Evolutionary conservation across 805 yeast genomes (phyloP).

Genomic region (Schwanniomyces occidentalis): DNA sequence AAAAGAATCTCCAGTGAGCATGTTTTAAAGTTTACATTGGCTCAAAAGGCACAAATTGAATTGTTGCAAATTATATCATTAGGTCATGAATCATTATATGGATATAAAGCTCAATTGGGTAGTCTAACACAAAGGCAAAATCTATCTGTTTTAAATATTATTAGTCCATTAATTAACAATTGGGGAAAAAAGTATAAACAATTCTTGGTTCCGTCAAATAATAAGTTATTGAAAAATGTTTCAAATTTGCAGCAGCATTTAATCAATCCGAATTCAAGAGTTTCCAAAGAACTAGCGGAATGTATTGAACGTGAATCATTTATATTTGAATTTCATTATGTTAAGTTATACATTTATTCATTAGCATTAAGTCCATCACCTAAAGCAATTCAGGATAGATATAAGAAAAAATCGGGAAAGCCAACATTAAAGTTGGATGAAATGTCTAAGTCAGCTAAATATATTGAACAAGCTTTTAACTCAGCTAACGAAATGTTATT

Average conservation of each 20-base stretch:
- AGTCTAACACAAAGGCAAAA: constrained; percentile 60
- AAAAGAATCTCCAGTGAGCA: constrained; percentile 25
- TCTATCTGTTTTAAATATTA: constrained; percentile 66
- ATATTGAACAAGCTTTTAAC: constrained; percentile 76
- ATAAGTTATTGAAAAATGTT: constrained; percentile 33
- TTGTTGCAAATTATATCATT: constrained; percentile 74
- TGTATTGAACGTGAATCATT: constrained; percentile 67
- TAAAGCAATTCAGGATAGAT: constrained; percentile 13
- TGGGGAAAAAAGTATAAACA: constrained; percentile 71
- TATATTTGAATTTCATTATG: constrained; percentile 80
- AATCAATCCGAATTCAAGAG: constrained; percentile 32
- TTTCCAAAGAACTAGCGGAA: constrained; percentile 36
- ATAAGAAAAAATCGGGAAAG: constrained; percentile 18
- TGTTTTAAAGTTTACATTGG: constrained; percentile 51
- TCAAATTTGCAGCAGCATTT: constrained; percentile 23
- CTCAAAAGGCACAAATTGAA: constrained; percentile 79
- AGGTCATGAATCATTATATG: constrained; percentile 82
- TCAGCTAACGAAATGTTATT: constrained; percentile 80
- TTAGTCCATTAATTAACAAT: constrained; percentile 73
- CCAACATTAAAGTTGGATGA: constrained; percentile 59
- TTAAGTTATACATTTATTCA: constrained; percentile 81
- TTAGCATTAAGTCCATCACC: constrained; percentile 61
- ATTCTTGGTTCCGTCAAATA: constrained; percentile 50
- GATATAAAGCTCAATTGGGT: constrained; percentile 56
- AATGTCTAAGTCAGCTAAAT: constrained; percentile 68